Conservation (phyloP, 345 rosid species). For the Stellera chamaejasme region DNA sequence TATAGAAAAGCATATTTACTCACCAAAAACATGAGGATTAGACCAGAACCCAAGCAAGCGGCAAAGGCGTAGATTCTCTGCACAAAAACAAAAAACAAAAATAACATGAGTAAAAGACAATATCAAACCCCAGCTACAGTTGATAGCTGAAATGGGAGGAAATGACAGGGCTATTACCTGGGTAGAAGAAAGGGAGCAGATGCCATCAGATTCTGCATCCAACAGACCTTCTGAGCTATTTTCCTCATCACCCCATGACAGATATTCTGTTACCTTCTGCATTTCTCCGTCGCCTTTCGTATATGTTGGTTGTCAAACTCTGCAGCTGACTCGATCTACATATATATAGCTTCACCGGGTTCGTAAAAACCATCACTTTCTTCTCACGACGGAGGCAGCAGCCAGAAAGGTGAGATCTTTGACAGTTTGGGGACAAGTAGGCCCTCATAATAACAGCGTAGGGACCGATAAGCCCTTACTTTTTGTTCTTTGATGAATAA, state of each 20-base stretch:
- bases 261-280: constrained; percentile 47
- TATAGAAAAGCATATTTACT: background rate
- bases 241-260: constrained; percentile 46
- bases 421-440: too few relatives aligned
- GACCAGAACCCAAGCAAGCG: constrained; percentile 53
- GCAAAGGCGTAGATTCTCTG: constrained; percentile 78
- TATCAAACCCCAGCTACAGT: too few relatives aligned
- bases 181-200: constrained; percentile 58
- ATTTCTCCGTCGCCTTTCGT: constrained; percentile 16
- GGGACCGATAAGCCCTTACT: too few relatives aligned
- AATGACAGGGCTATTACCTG: constrained; percentile 36
- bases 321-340: too few relatives aligned
- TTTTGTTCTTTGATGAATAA: too few relatives aligned
- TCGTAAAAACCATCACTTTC: too few relatives aligned
- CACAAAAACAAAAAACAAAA: constrained; percentile 11
- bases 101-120: constrained; percentile 4
- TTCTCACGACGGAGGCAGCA: too few relatives aligned
- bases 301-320: too few relatives aligned
- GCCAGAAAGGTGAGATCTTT: too few relatives aligned
- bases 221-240: constrained; percentile 33
- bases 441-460: too few relatives aligned
- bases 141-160: background rate
- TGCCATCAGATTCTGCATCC: constrained; percentile 60
- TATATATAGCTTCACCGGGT: too few relatives aligned
- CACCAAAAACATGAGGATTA: constrained; percentile 81